phyloP scores from a whole-genome alignment of 352 stramenopile genomes.

The Elongisporangium anandrum region DNA sequence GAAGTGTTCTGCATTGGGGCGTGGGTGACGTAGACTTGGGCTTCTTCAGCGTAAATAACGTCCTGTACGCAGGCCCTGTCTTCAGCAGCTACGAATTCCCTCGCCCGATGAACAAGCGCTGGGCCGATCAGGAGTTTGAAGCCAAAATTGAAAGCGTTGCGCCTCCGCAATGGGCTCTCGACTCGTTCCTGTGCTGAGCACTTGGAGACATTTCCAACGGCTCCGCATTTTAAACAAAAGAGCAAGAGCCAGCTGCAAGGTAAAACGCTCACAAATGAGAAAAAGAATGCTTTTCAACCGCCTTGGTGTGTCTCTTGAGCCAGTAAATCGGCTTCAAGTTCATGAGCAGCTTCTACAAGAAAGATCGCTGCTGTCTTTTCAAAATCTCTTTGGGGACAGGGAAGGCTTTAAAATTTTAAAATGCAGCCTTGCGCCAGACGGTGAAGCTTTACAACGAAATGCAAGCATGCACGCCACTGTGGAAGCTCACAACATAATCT shows the following conservation, averaged over 20 bases:
- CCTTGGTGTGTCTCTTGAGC: background rate
- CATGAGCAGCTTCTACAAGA: too few species aligned
- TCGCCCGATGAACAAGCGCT: conserved; percentile 18
- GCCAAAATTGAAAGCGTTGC: conserved; percentile 3
- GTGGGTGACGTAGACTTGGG: conserved; percentile 21
- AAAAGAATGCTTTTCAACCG: background rate
- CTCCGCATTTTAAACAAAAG: background rate
- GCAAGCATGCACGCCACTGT: background rate
- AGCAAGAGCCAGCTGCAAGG: background rate
- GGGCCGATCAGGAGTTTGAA: conserved; percentile 22
- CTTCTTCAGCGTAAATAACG: conserved; percentile 22
- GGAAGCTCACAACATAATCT: background rate
- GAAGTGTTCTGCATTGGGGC: conserved; percentile 23
- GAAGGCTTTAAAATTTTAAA: background rate
- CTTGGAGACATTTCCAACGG: background rate
- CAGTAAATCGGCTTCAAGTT: too few species aligned
- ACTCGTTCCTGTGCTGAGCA: conserved; percentile 14
- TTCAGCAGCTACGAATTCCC: conserved; percentile 38
- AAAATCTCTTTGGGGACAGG: background rate
- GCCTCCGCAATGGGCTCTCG: conserved; percentile 11
- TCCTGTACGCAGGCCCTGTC: conserved; percentile 28
- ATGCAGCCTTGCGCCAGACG: too few species aligned
- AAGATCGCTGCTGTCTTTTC: background rate
- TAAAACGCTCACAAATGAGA: background rate
- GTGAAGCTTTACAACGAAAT: background rate